These are phyloP conservation scores for Lasiodiplodia gonubiensis DNA, from an alignment of 2,329 filamentous ascomycete genomes.

Conservation along the genomic window DNA sequence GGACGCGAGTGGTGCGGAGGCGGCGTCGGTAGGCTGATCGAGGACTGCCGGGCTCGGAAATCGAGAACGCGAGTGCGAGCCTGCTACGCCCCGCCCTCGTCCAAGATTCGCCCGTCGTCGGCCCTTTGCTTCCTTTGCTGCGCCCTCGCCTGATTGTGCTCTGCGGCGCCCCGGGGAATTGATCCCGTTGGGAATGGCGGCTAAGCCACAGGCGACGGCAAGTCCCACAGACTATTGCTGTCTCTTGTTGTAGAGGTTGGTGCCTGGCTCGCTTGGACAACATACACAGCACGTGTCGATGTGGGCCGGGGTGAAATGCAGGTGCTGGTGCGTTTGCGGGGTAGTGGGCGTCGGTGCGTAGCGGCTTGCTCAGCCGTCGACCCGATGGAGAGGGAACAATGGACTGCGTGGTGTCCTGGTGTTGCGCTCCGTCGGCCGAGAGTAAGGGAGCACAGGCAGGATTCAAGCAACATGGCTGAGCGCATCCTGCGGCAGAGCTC, in stretches of 20 bases:
- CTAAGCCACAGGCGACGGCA: conserved; percentile 6
- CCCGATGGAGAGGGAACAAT: not conserved
- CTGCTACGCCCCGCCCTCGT: not conserved
- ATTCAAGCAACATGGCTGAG: not conserved
- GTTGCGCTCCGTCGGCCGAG: not conserved
- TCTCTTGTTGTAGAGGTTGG: not conserved
- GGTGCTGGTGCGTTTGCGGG: conserved; percentile 10
- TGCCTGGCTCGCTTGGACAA: conserved; percentile 1
- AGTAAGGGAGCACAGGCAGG: not conserved
- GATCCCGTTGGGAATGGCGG: not conserved
- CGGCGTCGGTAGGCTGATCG: not conserved
- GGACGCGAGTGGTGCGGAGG: not conserved
- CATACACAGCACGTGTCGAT: too few relatives aligned
- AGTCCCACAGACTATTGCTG: not conserved
- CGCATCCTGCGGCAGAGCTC: not conserved
- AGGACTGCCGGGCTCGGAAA: not conserved
- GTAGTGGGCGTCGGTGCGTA: not conserved
- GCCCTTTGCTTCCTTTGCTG: not conserved
- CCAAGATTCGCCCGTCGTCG: not conserved
- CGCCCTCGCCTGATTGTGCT: not conserved
- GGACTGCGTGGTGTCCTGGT: not conserved
- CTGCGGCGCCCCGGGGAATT: not conserved
- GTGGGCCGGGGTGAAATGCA: not conserved
- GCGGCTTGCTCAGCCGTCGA: not conserved
- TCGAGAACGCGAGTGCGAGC: conserved; percentile 13